phyloP scores from a whole-genome alignment of 805 yeast genomes.

The Kazachstania martiniae region DNA sequence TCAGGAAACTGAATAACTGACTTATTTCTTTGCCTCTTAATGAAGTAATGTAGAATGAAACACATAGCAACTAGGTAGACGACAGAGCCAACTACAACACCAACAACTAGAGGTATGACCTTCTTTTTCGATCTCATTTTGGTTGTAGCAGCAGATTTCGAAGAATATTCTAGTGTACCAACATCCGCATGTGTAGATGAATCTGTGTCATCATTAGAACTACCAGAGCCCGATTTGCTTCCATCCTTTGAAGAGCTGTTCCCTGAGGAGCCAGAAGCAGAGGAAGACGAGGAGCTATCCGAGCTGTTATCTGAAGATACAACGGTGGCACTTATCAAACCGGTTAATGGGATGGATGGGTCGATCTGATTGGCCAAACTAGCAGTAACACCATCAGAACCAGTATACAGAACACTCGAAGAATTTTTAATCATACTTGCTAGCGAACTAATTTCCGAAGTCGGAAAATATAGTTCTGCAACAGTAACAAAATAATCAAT shows the following conservation, averaged over 20 bases:
- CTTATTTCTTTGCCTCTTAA: conserved; percentile 25
- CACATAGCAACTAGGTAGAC: conserved; percentile 53
- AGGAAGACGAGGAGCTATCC: conserved; percentile 35
- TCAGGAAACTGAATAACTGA: conserved; percentile 11
- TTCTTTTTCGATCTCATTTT: conserved; percentile 28
- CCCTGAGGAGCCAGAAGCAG: conserved; percentile 39
- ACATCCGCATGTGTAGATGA: conserved; percentile 8
- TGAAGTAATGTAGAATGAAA: conserved; percentile 41
- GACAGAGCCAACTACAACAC: conserved; percentile 69
- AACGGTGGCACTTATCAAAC: conserved; percentile 19
- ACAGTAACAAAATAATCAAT: conserved; percentile 68
- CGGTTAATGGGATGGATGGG: conserved; percentile 24
- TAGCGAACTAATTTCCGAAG: conserved; percentile 36
- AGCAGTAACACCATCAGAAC: conserved; percentile 42
- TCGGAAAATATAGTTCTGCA: conserved; percentile 78
- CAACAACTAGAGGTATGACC: conserved; percentile 71
- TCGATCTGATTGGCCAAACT: conserved; percentile 65
- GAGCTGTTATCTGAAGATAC: conserved; percentile 41
- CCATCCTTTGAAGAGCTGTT: not conserved
- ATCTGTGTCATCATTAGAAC: not conserved
- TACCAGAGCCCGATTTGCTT: not conserved
- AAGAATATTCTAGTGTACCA: conserved; percentile 17
- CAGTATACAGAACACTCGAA: conserved; percentile 48
- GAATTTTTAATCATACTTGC: conserved; percentile 43
- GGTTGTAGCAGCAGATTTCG: conserved; percentile 9